Conservation (phyloP, 345 rosid species). For the Gossypium turneri region DNA sequence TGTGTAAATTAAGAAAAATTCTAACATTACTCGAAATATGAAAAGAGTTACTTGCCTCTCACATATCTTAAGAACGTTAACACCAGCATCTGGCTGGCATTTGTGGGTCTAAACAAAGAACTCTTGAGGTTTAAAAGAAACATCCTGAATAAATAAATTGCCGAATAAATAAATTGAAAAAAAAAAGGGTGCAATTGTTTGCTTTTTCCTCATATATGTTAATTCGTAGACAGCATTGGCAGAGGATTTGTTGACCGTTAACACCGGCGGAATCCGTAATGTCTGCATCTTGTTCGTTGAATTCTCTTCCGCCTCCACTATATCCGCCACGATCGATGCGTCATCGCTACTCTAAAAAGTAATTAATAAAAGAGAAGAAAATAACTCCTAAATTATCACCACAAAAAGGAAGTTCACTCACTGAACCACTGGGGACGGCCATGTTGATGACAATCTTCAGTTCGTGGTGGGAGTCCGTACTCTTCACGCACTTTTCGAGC, state of each 20-base stretch:
- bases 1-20: too few species aligned
- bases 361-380: not conserved
- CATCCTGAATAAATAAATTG: conserved; percentile 45
- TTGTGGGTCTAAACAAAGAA: conserved; percentile 66
- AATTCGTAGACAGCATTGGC: conserved; percentile 75
- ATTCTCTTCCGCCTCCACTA: conserved; percentile 92
- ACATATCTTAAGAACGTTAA: conserved; percentile 61
- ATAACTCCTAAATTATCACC: not conserved
- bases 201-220: conserved; percentile 25
- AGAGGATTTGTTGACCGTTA: conserved; percentile 72
- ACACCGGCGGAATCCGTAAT: conserved; percentile 67
- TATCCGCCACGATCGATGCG: conserved; percentile 80
- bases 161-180: not conserved
- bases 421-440: conserved; percentile 69
- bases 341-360: conserved; percentile 66
- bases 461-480: conserved; percentile 19
- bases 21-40: too few species aligned
- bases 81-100: conserved; percentile 78
- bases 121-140: conserved; percentile 78
- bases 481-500: conserved; percentile 53
- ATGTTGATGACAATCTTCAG: conserved; percentile 53
- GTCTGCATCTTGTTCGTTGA: conserved; percentile 66
- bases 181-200: not conserved
- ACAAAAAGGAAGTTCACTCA: conserved; percentile 16
- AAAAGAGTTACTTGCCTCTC: conserved; percentile 46